A percentile compares a stretch with the other conserved stretches of the same genome.
Evolutionary conservation across 345 rosid genomes (phyloP).

Genomic region (Syzygium aromaticum): DNA sequence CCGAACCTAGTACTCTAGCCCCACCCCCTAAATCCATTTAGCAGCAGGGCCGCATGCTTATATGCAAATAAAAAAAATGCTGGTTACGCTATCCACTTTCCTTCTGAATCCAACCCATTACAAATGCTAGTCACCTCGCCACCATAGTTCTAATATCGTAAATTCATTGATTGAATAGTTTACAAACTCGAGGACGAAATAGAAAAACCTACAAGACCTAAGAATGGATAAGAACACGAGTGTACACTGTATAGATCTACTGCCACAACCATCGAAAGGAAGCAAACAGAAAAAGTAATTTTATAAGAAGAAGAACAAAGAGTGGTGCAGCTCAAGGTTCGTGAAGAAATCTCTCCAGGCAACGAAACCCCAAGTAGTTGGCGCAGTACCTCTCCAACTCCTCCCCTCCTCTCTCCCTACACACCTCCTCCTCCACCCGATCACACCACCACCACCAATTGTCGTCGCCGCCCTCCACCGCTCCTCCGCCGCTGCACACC

Average conservation of each 20-base stretch:
- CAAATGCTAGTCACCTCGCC: not conserved
- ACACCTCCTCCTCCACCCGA: conserved; percentile 49
- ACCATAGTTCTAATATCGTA: not conserved
- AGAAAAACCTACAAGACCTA: not conserved
- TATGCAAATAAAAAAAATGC: not conserved
- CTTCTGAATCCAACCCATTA: not conserved
- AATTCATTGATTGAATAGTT: not conserved
- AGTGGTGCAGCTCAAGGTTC: conserved; percentile 7
- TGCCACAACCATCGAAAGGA: not conserved
- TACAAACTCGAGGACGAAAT: not conserved
- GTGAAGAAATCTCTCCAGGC: conserved; percentile 73
- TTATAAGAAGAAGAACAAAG: not conserved
- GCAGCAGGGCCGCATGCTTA: too few species aligned
- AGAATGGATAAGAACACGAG: not conserved
- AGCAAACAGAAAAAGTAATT: not conserved
- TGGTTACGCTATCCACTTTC: not conserved
- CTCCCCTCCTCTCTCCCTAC: conserved; percentile 72
- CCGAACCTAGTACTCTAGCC: too few species aligned
- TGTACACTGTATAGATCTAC: not conserved
- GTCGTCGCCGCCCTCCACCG: conserved; percentile 6
- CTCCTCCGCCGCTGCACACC: conserved; percentile 27
- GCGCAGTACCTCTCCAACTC: conserved; percentile 85
- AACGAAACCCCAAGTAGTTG: conserved; percentile 73
- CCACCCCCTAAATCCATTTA: too few species aligned
- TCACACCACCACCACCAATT: conserved; percentile 38